Percentiles rank a stretch among this genome's conserved stretches.
phyloP scores from a whole-genome alignment of 169 alveolate genomes.

The Cryptosporidium parvum region DNA sequence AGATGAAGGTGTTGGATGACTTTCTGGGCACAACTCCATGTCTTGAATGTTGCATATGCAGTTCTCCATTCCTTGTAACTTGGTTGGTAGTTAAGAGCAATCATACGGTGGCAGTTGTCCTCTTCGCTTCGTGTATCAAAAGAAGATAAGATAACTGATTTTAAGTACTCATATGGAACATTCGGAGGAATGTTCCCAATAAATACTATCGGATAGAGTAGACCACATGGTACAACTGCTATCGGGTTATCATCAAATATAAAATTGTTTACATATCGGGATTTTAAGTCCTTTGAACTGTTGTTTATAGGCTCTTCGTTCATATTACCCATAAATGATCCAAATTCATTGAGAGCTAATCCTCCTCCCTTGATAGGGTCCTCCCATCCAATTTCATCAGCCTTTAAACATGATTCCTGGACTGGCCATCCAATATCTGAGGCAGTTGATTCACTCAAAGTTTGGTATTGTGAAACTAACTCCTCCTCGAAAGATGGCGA shows the following conservation, averaged over 20 bases:
- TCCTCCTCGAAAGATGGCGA: conserved; percentile 71
- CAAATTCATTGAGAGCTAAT: conserved; percentile 30
- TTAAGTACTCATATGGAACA: conserved; percentile 80
- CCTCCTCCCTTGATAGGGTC: conserved; percentile 32
- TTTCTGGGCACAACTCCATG: conserved; percentile 80
- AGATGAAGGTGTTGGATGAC: conserved; percentile 79
- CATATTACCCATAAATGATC: conserved; percentile 64
- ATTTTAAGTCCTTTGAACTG: conserved; percentile 8
- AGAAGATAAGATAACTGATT: conserved; percentile 70
- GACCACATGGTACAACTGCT: conserved; percentile 72
- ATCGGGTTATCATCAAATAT: conserved; percentile 60
- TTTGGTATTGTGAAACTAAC: conserved; percentile 28
- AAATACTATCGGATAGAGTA: conserved; percentile 78
- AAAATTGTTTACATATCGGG: conserved; percentile 18
- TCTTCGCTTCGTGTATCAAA: conserved; percentile 59
- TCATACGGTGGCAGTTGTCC: conserved; percentile 29
- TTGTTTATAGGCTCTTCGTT: conserved; percentile 26
- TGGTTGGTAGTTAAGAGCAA: conserved; percentile 80
- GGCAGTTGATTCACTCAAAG: conserved; percentile 60
- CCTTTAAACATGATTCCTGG: conserved; percentile 52
- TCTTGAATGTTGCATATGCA: conserved; percentile 80
- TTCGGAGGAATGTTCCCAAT: conserved; percentile 85
- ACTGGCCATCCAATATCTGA: conserved; percentile 76
- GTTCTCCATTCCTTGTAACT: conserved; percentile 81
- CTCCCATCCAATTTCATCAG: conserved; percentile 54